Evolutionary conservation across 768 basidiomycete genomes (phyloP), one percentile per base, ranked within the genome.

Genomic region (Steccherinum ochraceum): DNA sequence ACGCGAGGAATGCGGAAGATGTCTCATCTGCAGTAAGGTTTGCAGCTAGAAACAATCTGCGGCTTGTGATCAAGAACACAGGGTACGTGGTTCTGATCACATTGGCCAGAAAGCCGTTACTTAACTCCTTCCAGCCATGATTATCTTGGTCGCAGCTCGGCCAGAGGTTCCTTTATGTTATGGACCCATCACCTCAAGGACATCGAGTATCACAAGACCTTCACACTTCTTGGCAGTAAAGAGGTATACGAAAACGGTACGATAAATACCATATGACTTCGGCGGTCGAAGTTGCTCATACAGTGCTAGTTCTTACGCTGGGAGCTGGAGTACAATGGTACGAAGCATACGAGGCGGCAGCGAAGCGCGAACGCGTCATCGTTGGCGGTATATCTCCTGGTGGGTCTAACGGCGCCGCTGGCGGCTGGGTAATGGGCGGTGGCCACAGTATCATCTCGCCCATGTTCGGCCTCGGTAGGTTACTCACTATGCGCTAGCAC

Each of bases 361-460:
- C 73, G n/a, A 54, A 62, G 3, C 57, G 72, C n/a, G 66, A 64
- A 0, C 68, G 72, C 3, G 58, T 71, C 41, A 63, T 80, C 18
- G 68, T 79, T 4, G 80, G 80, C 4, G 78, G 72, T 7, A n/a
- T 67, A 4, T 69, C 69, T 5, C 11, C 27, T 0, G 66, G 67
- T 4, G 74, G 69, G 19, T 69, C 74, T 4, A 66, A 79, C 3
- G 78, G 75, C 30, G 69, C 76, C 21, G 68, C 71, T 12, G 76
- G 74, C 24, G 78, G 77, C 18, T 80, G 75, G 72, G 48, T 73
- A 3, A 59, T 67, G 24, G 79, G 78, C 12, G 76, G 73, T 3
- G 75, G 78, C 1, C 75, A 79, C 49, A 72, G 72, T 39, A 55
- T 62, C 4, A 51, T 75, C 7, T 62, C 71, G 3, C 66, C 76